A percentile compares a stretch with the other conserved stretches of the same genome.
Evolutionary conservation across 257 asterid species (phyloP).

Genomic region (Salvia splendens): DNA sequence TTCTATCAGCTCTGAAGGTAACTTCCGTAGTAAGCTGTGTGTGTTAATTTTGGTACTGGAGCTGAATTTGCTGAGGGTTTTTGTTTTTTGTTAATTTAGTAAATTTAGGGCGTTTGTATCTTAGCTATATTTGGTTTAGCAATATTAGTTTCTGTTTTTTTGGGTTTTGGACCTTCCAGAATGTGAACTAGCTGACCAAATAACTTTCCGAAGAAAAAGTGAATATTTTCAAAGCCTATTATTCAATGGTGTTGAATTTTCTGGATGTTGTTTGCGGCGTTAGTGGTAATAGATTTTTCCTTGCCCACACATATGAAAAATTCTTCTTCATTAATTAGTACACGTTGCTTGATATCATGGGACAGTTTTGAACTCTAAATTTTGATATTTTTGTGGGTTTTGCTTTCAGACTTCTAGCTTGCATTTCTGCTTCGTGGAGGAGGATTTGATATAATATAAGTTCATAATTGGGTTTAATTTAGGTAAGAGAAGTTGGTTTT

Average conservation of each 20-base stretch:
- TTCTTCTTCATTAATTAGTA: neutral
- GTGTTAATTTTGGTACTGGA: slow-evolving; percentile 10
- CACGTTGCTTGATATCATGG: slow-evolving; percentile 7
- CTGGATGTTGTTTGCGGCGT: slow-evolving; percentile 33
- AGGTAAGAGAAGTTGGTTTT: slow-evolving; percentile 24
- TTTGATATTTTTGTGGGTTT: slow-evolving; percentile 30
- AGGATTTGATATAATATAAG: slow-evolving; percentile 15
- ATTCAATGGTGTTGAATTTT: slow-evolving; percentile 43
- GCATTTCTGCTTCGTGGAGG: slow-evolving; percentile 26
- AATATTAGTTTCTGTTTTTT: slow-evolving; percentile 21
- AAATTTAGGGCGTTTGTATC: slow-evolving; percentile 26
- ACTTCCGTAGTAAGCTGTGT: slow-evolving; percentile 26
- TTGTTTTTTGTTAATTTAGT: slow-evolving; percentile 33
- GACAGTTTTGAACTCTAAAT: slow-evolving; percentile 31
- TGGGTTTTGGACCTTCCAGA: slow-evolving; percentile 59
- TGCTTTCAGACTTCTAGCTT: slow-evolving; percentile 33
- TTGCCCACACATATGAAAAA: slow-evolving; percentile 37
- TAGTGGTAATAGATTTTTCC: slow-evolving; percentile 32
- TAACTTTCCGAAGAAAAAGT: slow-evolving; percentile 31
- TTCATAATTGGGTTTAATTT: slow-evolving; percentile 25
- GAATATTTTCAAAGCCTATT: slow-evolving; percentile 30
- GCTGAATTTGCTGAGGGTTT: slow-evolving; percentile 34
- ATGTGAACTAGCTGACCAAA: slow-evolving; percentile 48
- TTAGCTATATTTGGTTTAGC: slow-evolving; percentile 24
- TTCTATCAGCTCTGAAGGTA: slow-evolving; percentile 44